A percentile compares a stretch with the other conserved stretches of the same genome.
Conservation (phyloP, 768 basidiomycete species). For the Boletus pseudopeckii region DNA sequence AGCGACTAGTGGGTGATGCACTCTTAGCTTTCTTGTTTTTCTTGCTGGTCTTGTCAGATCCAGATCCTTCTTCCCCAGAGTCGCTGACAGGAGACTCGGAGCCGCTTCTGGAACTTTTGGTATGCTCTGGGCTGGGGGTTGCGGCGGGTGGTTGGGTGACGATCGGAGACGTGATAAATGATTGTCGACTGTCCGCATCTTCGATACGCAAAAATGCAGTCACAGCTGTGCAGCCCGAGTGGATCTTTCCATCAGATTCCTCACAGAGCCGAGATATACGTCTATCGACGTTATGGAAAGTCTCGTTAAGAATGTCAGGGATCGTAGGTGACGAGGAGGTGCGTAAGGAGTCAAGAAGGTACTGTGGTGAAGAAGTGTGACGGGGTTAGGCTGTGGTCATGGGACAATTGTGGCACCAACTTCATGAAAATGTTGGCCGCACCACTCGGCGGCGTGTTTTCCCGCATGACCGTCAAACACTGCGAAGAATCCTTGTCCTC, state of each 20-base stretch:
- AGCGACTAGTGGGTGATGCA: constrained; percentile 42
- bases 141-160: constrained; percentile 28
- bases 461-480: constrained; percentile 99
- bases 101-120: constrained; percentile 32
- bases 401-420: constrained; percentile 35
- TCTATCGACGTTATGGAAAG: constrained; percentile 90
- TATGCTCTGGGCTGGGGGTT: constrained; percentile 32
- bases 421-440: constrained; percentile 93
- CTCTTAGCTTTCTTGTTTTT: constrained; percentile 44
- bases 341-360: constrained; percentile 68
- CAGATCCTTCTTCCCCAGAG: constrained; percentile 34
- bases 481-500: constrained; percentile 97
- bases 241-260: constrained; percentile 86
- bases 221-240: constrained; percentile 96
- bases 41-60: constrained; percentile 33
- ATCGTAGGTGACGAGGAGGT: constrained; percentile 55
- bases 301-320: constrained; percentile 87
- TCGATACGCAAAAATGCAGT: constrained; percentile 94
- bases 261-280: constrained; percentile 81
- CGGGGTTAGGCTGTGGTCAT: constrained; percentile 4
- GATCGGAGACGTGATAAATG: constrained; percentile 48
- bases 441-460: constrained; percentile 99
- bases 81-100: constrained; percentile 46
- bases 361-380: constrained; percentile 32
- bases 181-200: constrained; percentile 69